Evolutionary conservation across 768 basidiomycete species (phyloP).

Genomic region (Grammothele lineata): DNA sequence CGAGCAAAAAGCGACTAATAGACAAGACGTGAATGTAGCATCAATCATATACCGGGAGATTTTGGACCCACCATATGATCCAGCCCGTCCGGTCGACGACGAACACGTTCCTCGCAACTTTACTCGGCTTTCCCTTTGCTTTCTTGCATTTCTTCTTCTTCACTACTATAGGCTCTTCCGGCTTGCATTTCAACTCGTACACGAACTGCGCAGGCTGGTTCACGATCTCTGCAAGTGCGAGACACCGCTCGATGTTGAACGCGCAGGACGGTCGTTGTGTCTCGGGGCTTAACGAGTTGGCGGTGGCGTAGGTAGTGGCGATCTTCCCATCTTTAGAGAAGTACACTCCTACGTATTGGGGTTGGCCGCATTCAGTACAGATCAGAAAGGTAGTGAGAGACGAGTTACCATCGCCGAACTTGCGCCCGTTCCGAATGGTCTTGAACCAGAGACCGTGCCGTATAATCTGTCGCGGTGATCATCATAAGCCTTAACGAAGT

Average conservation of each 20-base stretch:
- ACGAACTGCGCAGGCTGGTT: constrained; percentile 55
- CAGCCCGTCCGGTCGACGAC: constrained; percentile 61
- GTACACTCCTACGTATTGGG: constrained; percentile 49
- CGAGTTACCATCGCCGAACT: constrained; percentile 51
- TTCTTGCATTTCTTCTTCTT: no score
- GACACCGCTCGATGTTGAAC: constrained; percentile 42
- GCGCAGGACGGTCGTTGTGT: constrained; percentile 47
- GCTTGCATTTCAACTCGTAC: constrained; percentile 31
- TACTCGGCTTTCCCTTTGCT: not conserved
- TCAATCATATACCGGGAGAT: not conserved
- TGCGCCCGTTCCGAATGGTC: constrained; percentile 48
- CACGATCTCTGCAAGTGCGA: constrained; percentile 60
- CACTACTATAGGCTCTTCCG: no score
- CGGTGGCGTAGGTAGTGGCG: constrained; percentile 37
- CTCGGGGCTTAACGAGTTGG: constrained; percentile 15
- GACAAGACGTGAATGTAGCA: no score
- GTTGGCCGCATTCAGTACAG: no score
- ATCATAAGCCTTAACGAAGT: not conserved
- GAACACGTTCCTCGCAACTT: constrained; percentile 23
- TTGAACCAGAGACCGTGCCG: constrained; percentile 70
- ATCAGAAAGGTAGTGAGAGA: no score
- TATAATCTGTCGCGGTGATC: constrained; percentile 44
- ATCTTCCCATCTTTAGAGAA: constrained; percentile 51
- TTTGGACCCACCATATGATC: constrained; percentile 54
- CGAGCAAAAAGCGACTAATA: no score